Conservation (phyloP, 2,329 filamentous ascomycete species). For the Fusarium sp. region DNA sequence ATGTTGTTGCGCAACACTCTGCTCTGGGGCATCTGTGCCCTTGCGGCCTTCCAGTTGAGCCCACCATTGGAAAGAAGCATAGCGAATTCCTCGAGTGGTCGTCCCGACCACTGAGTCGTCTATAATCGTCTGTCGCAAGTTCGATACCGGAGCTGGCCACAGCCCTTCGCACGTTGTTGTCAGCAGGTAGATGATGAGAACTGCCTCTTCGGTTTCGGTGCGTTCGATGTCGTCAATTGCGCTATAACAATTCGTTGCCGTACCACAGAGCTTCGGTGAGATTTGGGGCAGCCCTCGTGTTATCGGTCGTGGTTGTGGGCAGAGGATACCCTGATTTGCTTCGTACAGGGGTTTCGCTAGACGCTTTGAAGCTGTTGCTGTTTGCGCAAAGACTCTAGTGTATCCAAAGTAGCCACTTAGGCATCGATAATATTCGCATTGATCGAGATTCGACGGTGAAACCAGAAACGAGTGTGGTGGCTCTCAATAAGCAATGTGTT, state of each 20-base stretch:
- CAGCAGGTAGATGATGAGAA: constrained; percentile 18
- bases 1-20: constrained; percentile 77
- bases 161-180: constrained; percentile 14
- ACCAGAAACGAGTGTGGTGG: constrained; percentile 28
- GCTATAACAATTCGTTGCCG: constrained; percentile 12
- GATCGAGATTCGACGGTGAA: constrained; percentile 2
- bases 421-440: constrained; percentile 15
- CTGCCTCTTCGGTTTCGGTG: constrained; percentile 1
- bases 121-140: constrained; percentile 21
- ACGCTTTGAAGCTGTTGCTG: constrained; percentile 26
- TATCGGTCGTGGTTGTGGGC: constrained; percentile 7
- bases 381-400: constrained; percentile 28
- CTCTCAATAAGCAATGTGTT: constrained; percentile 24
- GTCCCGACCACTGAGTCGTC: constrained; percentile 33
- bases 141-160: constrained; percentile 11
- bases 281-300: background rate
- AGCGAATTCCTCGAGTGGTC: constrained; percentile 49
- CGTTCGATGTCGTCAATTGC: constrained; percentile 9
- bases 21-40: constrained; percentile 79
- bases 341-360: constrained; percentile 34
- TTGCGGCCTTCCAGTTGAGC: constrained; percentile 91
- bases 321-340: constrained; percentile 23
- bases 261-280: background rate
- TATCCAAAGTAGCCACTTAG: constrained; percentile 8
- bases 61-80: constrained; percentile 94